Evolutionary conservation across 2,329 filamentous ascomycete species (phyloP), one percentile per base, ranked within the genome.

Genomic region (Herpotrichia juniperi): DNA sequence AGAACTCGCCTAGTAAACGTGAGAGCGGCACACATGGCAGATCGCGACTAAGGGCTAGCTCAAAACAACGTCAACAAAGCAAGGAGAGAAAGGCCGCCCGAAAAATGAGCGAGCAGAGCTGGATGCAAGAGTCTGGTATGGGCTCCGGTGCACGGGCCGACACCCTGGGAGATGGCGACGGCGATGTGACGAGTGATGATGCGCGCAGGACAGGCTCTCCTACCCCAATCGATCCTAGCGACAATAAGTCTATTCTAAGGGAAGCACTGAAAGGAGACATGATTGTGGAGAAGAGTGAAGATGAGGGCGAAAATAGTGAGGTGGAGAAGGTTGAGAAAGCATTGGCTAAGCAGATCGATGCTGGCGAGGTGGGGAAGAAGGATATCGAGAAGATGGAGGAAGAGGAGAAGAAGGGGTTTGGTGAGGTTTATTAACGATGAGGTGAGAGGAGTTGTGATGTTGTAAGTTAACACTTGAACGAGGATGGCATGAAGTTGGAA

Each of bases 121-220:
- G 79, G 79, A 73, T 73, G 44, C 66, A 69, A 16, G 76, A 81
- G 57, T 78, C 75, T 25, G 79, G 79, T 1, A 80, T 81, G 78
- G 75, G 75, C 0, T 59, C 54, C 2, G 78, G 78, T 1, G 68
- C 70, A 17, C 63, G 71, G 31, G 79, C 79, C 0, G 78, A 81
- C 61, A 65, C 74, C 4, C 62, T 81, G 14, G 79, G 79, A 0
- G 78, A 81, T 57, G 74, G 74, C 46, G 53, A 53, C 37, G 53
- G 65, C 14, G 66, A 70, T 19, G 62, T 52, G 0, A 63, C 58
- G 2, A 65, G 64, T 32, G 64, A 66, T 16, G 59, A 65, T 0
- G 60, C 50, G 19, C 42, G 9, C 5, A 46, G 24, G 21, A 42
- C 34, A 11, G 43, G 42, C 2, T 51, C 49, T 1, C 34, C 55